A percentile compares a stretch with the other conserved stretches of the same genome.
Conservation (phyloP, 495 filamentous ascomycete genomes). For the Elasticomyces elasticus region DNA sequence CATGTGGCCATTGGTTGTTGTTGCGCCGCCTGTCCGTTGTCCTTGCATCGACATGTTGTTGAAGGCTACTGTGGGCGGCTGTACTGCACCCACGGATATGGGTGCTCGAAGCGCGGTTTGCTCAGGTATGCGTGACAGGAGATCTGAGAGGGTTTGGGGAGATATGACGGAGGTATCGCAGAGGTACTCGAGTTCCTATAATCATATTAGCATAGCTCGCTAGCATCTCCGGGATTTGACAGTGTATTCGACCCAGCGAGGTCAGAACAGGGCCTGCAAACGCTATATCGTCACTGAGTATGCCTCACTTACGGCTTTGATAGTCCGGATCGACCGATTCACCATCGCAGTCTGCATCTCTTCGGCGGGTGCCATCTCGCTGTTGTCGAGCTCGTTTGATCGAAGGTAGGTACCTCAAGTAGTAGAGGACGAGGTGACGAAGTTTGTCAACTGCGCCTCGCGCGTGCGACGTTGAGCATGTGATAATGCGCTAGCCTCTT, state of each 20-base stretch:
- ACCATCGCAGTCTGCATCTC: conserved; percentile 38
- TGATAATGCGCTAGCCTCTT: too few relatives aligned
- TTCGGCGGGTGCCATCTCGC: conserved; percentile 26
- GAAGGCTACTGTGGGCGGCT: conserved; percentile 32
- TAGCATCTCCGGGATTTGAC: too few relatives aligned
- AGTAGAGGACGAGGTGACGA: too few relatives aligned
- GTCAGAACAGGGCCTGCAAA: too few relatives aligned
- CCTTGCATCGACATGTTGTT: conserved; percentile 29
- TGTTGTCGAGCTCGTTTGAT: neutral
- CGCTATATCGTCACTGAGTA: too few relatives aligned
- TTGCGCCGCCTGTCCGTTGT: conserved; percentile 34
- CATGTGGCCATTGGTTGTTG: conserved; percentile 35
- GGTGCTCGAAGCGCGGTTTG: conserved; percentile 42
- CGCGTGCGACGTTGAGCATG: neutral
- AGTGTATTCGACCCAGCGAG: too few relatives aligned
- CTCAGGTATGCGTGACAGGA: conserved; percentile 62
- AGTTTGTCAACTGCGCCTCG: neutral
- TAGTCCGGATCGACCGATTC: conserved; percentile 74
- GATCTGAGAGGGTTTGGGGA: conserved; percentile 55
- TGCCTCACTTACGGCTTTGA: conserved; percentile 68
- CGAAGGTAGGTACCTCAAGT: too few relatives aligned
- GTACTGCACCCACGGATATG: conserved; percentile 37
- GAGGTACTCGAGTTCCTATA: conserved; percentile 73
- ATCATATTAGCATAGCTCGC: neutral
- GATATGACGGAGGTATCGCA: conserved; percentile 66